A percentile compares a stretch with the other conserved stretches of the same genome.
These are phyloP conservation scores for Afroboletus lepidellus DNA, from an alignment of 1,284 basidiomycete species.

Conservation along the genomic window DNA sequence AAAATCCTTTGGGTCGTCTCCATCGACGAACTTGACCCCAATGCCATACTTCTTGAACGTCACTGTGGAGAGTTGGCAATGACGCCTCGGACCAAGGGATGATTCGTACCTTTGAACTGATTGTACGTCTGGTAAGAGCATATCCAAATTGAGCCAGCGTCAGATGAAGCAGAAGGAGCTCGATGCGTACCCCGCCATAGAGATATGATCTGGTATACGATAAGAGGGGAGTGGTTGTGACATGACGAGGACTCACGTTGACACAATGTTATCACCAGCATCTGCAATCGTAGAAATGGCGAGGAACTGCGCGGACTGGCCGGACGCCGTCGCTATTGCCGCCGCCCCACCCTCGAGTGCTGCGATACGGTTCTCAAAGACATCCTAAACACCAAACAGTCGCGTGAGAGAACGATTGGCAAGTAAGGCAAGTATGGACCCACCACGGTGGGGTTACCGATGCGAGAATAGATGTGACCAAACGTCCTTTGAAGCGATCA, in stretches of 20 bases:
- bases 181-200: conserved; percentile 60
- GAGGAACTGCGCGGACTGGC: conserved; percentile 82
- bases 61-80: conserved; percentile 40
- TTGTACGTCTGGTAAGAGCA: conserved; percentile 65
- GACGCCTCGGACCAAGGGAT: neutral
- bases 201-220: conserved; percentile 47
- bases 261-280: conserved; percentile 81
- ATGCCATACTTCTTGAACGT: conserved; percentile 80
- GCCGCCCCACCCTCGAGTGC: conserved; percentile 82
- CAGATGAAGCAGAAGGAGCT: neutral
- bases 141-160: neutral
- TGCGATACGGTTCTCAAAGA: conserved; percentile 84
- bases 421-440: conserved; percentile 26
- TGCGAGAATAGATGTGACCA: conserved; percentile 77
- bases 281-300: conserved; percentile 66
- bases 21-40: conserved; percentile 72
- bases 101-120: conserved; percentile 72
- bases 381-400: conserved; percentile 42
- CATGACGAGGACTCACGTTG: conserved; percentile 45
- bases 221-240: neutral
- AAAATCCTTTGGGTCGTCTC: conserved; percentile 62
- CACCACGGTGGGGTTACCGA: conserved; percentile 83
- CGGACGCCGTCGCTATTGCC: conserved; percentile 77
- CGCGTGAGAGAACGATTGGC: neutral
- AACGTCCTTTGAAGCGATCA: conserved; percentile 42